Evolutionary conservation across 495 filamentous ascomycete genomes (phyloP), one percentile per base, ranked within the genome.

Genomic region (Letharia columbiana): DNA sequence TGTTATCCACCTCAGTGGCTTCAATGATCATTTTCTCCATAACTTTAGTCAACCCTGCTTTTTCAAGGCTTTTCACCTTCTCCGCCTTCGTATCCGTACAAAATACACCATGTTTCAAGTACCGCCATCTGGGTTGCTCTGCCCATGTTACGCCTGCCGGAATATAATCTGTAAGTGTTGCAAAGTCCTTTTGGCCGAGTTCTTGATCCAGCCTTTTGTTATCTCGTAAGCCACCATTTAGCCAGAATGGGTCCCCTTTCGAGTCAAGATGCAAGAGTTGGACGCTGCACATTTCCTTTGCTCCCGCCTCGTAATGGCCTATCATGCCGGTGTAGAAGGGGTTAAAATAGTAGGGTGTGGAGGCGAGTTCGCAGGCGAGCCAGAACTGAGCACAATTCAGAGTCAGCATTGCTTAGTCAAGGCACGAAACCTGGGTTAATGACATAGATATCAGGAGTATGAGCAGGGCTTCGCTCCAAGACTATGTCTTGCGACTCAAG

Each of bases 161-260:
- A 23, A 61, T 61, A 31, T 49, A 61, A 44, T 44, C 13, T 20
- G 60, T 44, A 28, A 61, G 31, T 17, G 20, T 42, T 28, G 40
- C 60, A 23, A 44, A 44, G 8, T 61, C 60, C 31, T 61, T 61
- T 37, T 57, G 54, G 37, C 54, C 54, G 17, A 42, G 13, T 10
- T 61, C 60, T n/a, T 61, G 40, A 35, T 42, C 44, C 23, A 49
- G 31, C 33, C 54, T 57, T 28, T 61, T 61, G 39, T 61, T 61
- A n/a, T 61, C 44, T 61, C 60, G 35, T 15, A 61, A 49, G 15
- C 60, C 44, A 4, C 60, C 60, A 12, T 61, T 61, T 0, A 61
- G 44, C 60, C 60, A 61, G 18, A 61, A 61, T 35, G 41, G 54
- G 31, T 17, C 39, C 17, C 54, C 54, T 10, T 57, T 37, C 33